Percentiles rank a stretch among this genome's conserved stretches.
phyloP scores from a whole-genome alignment of 1,284 basidiomycete species.

The Hemileccinum hortonii region DNA sequence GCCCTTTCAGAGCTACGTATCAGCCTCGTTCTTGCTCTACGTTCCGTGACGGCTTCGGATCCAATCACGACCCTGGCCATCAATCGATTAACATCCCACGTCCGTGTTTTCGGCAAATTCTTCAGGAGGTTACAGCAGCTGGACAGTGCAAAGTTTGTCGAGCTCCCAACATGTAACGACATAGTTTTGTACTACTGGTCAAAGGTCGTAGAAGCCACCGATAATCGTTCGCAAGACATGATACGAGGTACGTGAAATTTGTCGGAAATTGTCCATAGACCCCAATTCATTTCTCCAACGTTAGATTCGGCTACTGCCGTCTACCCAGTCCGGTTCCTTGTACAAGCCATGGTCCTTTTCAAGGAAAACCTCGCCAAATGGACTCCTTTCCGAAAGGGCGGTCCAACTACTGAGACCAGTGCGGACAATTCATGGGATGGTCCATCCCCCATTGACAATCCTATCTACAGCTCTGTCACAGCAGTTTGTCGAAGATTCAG shows the following conservation, averaged over 20 bases:
- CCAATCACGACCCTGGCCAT: slow-evolving; percentile 42
- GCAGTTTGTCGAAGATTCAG: slow-evolving; percentile 76
- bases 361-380: slow-evolving; percentile 79
- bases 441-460: slow-evolving; percentile 17
- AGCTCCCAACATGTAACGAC: slow-evolving; percentile 61
- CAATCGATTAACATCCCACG: slow-evolving; percentile 61
- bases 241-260: slow-evolving; percentile 50
- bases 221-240: slow-evolving; percentile 44
- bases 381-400: slow-evolving; percentile 61
- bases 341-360: slow-evolving; percentile 86
- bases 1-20: slow-evolving; percentile 51
- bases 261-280: background rate
- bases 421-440: slow-evolving; percentile 15
- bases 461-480: slow-evolving; percentile 59
- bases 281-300: slow-evolving; percentile 21
- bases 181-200: slow-evolving; percentile 77
- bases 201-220: slow-evolving; percentile 67
- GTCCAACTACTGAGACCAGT: slow-evolving; percentile 61
- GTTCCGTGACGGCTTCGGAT: slow-evolving; percentile 24
- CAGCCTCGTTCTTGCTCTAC: slow-evolving; percentile 38
- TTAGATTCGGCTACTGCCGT: slow-evolving; percentile 49
- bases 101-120: slow-evolving; percentile 71
- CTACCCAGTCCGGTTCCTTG: slow-evolving; percentile 77
- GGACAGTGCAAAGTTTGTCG: slow-evolving; percentile 56
- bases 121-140: slow-evolving; percentile 72